Evolutionary conservation across 139 green algal genomes (phyloP), one percentile per base, ranked within the genome.

Genomic region (Closterium sp.): DNA sequence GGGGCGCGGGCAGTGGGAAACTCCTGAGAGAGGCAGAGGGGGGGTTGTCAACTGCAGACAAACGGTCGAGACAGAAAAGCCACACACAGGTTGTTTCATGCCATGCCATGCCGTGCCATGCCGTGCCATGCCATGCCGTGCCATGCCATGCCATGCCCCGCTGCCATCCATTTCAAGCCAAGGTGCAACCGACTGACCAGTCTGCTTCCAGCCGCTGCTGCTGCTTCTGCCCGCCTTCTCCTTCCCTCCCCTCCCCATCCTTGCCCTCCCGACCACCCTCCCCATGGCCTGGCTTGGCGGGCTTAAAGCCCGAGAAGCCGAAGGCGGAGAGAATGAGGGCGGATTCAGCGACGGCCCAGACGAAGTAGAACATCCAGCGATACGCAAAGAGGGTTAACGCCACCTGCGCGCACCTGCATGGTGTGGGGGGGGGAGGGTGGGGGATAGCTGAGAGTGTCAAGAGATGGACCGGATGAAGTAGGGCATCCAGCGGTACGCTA

Each of bases 291-390:
- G 9, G 9, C 85, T 88, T 88, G 11, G 85, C 19, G 2, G 29
- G 1, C 62, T 70, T 31, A 28, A 70, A 91, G 27, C 45, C 89
- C 28, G 89, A 92, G 70, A 92, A 89, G 84, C 34, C 90, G 11
- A 89, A 86, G 32, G 79, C 90, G 21, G 90, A 92, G 29, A 89
- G 79, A 24, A 85, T 85, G 27, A 89, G 24, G 27, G 31, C 79
- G 22, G 84, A 34, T 32, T 92, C 90, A 31, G 79, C 79, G 10
- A 89, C 34, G 28, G 22, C 38, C 90, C 90, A 92, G 31, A 84
- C 50, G 84, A 92, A 92, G 90, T 92, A 92, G 90, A 89, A 92
- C 90, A 87, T 92, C 28, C 31, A 85, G 31, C 90, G 90, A 13
- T 31, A 31, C 17, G 32, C 34, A 27, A 92, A 29, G 24, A 27